phyloP scores from a whole-genome alignment of 192 early-diverging fungal genomes.

The Oehlia diaphana region DNA sequence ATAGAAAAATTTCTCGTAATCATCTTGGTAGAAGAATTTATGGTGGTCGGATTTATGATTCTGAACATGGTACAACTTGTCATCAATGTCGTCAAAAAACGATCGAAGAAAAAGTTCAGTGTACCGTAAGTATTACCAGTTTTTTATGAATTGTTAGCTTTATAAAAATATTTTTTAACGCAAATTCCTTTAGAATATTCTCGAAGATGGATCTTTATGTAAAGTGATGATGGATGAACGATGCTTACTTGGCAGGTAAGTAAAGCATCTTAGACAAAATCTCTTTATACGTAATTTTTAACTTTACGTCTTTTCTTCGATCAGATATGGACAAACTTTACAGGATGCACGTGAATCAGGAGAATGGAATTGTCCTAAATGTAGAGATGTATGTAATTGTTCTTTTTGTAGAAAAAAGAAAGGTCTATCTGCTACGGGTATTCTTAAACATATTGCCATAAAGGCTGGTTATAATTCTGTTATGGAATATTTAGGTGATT shows the following conservation, averaged over 20 bases:
- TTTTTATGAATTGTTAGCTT: background rate
- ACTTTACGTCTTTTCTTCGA: background rate
- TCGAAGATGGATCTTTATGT: constrained; percentile 9
- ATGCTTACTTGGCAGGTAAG: constrained; percentile 30
- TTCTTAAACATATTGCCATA: constrained; percentile 22
- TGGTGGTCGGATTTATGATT: constrained; percentile 31
- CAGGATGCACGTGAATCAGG: constrained; percentile 31
- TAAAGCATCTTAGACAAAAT: background rate
- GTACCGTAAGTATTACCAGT: constrained; percentile 3
- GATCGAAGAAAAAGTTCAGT: constrained; percentile 28
- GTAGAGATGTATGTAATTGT: constrained; percentile 37
- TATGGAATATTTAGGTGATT: constrained; percentile 33
- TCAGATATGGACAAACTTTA: constrained; percentile 28
- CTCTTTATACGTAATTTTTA: background rate
- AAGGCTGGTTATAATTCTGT: constrained; percentile 21
- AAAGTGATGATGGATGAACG: constrained; percentile 35
- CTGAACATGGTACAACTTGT: constrained; percentile 25
- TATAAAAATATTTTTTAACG: background rate
- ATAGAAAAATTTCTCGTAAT: background rate
- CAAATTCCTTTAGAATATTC: constrained; percentile 3
- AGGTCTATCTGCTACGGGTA: constrained; percentile 30
- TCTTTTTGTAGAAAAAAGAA: constrained; percentile 35
- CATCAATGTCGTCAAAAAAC: constrained; percentile 35
- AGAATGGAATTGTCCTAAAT: constrained; percentile 35
- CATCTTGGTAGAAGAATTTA: constrained; percentile 24